Evolutionary conservation across 2,329 filamentous ascomycete species (phyloP), one percentile per base, ranked within the genome.

Genomic region (Colletotrichum tabaci): DNA sequence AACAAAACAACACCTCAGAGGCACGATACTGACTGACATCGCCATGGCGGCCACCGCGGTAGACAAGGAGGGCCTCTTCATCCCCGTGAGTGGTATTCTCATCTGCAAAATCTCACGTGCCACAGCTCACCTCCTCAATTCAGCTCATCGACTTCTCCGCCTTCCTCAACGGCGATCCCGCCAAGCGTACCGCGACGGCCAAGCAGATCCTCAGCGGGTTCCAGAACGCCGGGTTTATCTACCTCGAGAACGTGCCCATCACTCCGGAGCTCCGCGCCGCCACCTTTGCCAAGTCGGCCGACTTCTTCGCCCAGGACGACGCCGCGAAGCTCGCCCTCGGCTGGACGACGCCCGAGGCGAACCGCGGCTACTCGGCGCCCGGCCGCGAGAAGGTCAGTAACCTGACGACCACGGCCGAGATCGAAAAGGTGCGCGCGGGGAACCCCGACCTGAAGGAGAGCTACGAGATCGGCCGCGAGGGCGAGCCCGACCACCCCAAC

Each of bases 141-240:
- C 76, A 95, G 93, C 87, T 95, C 76, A 93, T 95, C 78, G 91
- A 97, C 85, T 95, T 97, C 80, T 90, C 89, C 15, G 86, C 86
- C 53, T 96, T 95, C 81, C 88, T 94, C 30, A 82, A 87, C 68
- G 92, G 92, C 44, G 86, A 87, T 23, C 83, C 88, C 0, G 77
- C 85, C 12, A 85, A 92, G 75, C 92, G 92, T 76, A 84, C 87
- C 61, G 82, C 87, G 53, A 90, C 93, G 1, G 95, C 94, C 26
- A 82, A 90, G 64, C 89, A 92, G 50, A 91, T 98, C 75, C 90
- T 96, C 15, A 79, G 90, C 64, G 95, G 94, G 52, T 97, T 98
- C 84, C 93, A 95, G 77, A 92, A 89, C 1, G 93, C 95, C 2
- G 95, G 95, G 68, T 98, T 98, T 85, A 89, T 98, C 78, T 98